These are phyloP conservation scores for Naganishia onofrii DNA, from an alignment of 768 basidiomycete genomes.

Conservation along the genomic window DNA sequence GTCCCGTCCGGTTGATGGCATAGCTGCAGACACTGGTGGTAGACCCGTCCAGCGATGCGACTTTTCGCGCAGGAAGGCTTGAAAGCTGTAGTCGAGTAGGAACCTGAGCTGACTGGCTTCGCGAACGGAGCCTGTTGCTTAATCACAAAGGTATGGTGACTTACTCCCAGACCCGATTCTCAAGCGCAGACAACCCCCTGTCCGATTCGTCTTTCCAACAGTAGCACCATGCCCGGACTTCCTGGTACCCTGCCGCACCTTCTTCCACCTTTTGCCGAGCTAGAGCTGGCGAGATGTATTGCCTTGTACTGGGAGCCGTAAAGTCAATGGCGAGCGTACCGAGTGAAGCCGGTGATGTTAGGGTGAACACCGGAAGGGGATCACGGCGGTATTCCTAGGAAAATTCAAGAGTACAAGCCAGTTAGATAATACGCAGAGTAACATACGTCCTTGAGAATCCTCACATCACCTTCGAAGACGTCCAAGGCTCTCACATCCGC, in stretches of 20 bases:
- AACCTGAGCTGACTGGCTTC: background rate
- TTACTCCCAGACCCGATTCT: slow-evolving; percentile 64
- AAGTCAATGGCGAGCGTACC: background rate
- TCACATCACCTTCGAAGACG: slow-evolving; percentile 71
- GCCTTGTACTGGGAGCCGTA: slow-evolving; percentile 7
- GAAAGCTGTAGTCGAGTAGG: slow-evolving; percentile 55
- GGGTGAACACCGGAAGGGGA: slow-evolving; percentile 5
- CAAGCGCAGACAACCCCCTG: slow-evolving; percentile 54
- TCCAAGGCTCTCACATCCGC: slow-evolving; percentile 70
- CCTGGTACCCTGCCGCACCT: background rate
- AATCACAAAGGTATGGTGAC: background rate
- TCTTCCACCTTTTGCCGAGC: background rate
- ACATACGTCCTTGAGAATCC: no score
- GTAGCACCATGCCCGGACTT: slow-evolving; percentile 67
- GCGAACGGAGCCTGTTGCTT: background rate
- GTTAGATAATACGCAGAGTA: no score
- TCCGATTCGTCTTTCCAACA: slow-evolving; percentile 57
- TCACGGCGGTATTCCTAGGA: slow-evolving; percentile 15
- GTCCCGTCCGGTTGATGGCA: slow-evolving; percentile 35
- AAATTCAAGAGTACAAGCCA: no score
- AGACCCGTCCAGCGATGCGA: slow-evolving; percentile 49
- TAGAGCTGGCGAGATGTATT: background rate
- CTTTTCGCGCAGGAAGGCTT: slow-evolving; percentile 72
- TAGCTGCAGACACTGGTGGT: background rate
- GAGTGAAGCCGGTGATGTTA: background rate